A percentile compares a stretch with the other conserved stretches of the same genome.
phyloP scores from a whole-genome alignment of 192 early-diverging fungal species.

The Coemansia javaensis region DNA sequence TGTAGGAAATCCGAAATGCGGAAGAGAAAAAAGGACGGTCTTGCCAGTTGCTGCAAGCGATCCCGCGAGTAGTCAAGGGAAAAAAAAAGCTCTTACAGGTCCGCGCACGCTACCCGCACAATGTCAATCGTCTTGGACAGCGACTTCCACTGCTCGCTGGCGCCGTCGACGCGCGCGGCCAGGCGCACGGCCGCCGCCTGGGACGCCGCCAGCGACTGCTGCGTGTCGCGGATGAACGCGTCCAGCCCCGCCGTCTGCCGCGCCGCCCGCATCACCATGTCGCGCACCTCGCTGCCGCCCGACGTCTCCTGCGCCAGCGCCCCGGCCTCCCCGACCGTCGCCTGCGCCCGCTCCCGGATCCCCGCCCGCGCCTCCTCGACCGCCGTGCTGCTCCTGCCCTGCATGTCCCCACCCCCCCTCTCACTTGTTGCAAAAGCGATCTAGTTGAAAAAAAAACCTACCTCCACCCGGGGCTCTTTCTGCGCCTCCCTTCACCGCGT shows the following conservation, averaged over 20 bases:
- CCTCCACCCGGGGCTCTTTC: too few species aligned
- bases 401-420: too few species aligned
- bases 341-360: slow-evolving; percentile 44
- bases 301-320: slow-evolving; percentile 34
- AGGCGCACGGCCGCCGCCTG: slow-evolving; percentile 9
- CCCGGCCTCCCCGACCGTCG: slow-evolving; percentile 23
- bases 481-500: too few species aligned
- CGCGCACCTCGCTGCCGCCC: slow-evolving; percentile 40
- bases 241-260: slow-evolving; percentile 37
- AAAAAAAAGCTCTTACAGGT: slow-evolving; percentile 4
- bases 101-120: slow-evolving; percentile 30
- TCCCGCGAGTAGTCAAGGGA: not conserved
- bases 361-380: slow-evolving; percentile 36
- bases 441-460: too few species aligned
- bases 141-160: slow-evolving; percentile 30
- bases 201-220: slow-evolving; percentile 26
- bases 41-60: too few species aligned
- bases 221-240: slow-evolving; percentile 24
- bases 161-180: slow-evolving; percentile 15
- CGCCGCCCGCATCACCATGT: slow-evolving; percentile 24
- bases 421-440: too few species aligned
- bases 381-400: slow-evolving; percentile 15
- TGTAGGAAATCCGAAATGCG: too few species aligned
- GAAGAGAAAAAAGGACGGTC: too few species aligned
- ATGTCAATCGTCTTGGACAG: slow-evolving; percentile 41